Conservation (phyloP, 2,329 filamentous ascomycete species). For the Epichloe glyceriae region DNA sequence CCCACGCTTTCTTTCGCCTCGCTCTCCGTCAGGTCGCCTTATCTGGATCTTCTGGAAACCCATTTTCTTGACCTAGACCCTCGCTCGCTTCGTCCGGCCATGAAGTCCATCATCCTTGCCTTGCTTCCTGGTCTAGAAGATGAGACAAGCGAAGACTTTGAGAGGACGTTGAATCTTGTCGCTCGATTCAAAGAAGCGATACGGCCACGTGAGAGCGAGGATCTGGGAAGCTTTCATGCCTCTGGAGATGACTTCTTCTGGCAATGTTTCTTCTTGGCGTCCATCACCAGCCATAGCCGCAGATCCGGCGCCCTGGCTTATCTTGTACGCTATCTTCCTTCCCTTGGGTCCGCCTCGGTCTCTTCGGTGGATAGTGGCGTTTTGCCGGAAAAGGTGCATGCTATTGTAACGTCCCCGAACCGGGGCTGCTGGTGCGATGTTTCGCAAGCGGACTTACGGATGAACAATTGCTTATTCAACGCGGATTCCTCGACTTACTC, state of each 20-base stretch:
- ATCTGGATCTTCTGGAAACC: slow-evolving; percentile 71
- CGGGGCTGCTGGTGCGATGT: slow-evolving; percentile 76
- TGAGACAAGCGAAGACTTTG: slow-evolving; percentile 94
- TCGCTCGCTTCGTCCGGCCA: slow-evolving; percentile 63
- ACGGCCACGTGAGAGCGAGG: slow-evolving; percentile 37
- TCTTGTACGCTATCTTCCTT: slow-evolving; percentile 62
- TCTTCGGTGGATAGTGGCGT: slow-evolving; percentile 7
- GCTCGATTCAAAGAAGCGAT: slow-evolving; percentile 64
- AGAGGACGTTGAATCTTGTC: slow-evolving; percentile 66
- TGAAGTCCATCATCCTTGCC: slow-evolving; percentile 84
- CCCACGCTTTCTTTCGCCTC: slow-evolving; percentile 90
- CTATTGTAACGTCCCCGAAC: slow-evolving; percentile 74
- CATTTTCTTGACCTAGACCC: slow-evolving; percentile 64
- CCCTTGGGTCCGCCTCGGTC: slow-evolving; percentile 13
- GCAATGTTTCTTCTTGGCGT: slow-evolving; percentile 92
- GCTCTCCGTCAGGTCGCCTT: slow-evolving; percentile 73
- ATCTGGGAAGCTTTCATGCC: slow-evolving; percentile 38
- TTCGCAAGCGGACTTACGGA: slow-evolving; percentile 85
- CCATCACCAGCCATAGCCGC: slow-evolving; percentile 77
- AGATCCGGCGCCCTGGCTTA: slow-evolving; percentile 82
- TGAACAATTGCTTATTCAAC: slow-evolving; percentile 79
- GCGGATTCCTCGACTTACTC: slow-evolving; percentile 84
- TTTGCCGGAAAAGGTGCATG: slow-evolving; percentile 33
- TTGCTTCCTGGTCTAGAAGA: slow-evolving; percentile 87
- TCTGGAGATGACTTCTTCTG: slow-evolving; percentile 82